Evolutionary conservation across 306 rosid genomes (phyloP), one percentile per base, ranked within the genome.

Genomic region (Malus sieversii): DNA sequence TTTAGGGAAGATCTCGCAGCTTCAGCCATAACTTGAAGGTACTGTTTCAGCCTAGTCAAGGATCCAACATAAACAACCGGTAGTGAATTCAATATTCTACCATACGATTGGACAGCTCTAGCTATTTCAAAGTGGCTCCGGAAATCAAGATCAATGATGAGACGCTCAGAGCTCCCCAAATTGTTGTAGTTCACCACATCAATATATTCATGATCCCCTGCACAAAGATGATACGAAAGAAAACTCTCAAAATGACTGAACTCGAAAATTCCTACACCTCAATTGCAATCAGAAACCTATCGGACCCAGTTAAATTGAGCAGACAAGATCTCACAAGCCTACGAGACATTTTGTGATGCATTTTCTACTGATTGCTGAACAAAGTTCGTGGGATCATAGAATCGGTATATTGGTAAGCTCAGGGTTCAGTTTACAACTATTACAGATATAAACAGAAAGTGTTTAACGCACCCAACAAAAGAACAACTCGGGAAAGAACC

Each of bases 71-170:
- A 96, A 65, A 88, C 84, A 63, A 86, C 91, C 0, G 99, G 99
- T 77, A 96, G 93, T 0, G 94, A 92, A 33, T 90, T 87, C 86
- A 96, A 80, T 85, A 96, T 85, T 78, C 86, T 86, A 70, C 86
- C 90, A 14, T 96, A 96, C 5, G 97, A 89, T 60, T 88, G 93
- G 23, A 96, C 98, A 55, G 99, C 99, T 87, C 97, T 88, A 55
- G 99, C 98, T 79, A 96, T 96, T 78, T 96, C 99, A 84, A 96
- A 96, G 86, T 96, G 99, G 87, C 99, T 96, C 61, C 86, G 84
- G 74, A 92, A 96, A 81, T 96, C 99, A 2, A 96, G 85, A 67
- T 96, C 99, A 30, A 96, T 68, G 67, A 95, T 85, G 85, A 95
- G 71, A 35, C 97, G 91, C 82, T 95, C 98, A 11, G 88, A 80